phyloP scores from a whole-genome alignment of 176 grass and related monocot genomes.

The Bothriochloa decipiens region DNA sequence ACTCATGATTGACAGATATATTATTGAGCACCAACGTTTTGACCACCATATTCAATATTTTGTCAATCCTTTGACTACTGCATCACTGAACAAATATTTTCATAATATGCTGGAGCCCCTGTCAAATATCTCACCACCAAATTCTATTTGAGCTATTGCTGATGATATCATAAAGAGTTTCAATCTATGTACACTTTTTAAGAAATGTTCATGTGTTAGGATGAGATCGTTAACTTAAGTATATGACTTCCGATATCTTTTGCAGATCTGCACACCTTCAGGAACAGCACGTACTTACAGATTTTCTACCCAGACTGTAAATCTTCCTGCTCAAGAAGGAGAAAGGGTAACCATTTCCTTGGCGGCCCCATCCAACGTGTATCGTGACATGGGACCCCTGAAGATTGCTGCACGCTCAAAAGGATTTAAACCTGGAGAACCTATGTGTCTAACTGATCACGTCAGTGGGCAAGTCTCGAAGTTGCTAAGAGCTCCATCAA shows the following conservation, averaged over 20 bases:
- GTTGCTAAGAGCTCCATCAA: slow-evolving; percentile 74
- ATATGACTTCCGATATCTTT: slow-evolving; percentile 12
- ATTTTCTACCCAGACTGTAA: slow-evolving; percentile 73
- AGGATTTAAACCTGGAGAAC: slow-evolving; percentile 74
- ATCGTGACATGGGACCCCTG: slow-evolving; percentile 72
- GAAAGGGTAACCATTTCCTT: slow-evolving; percentile 92
- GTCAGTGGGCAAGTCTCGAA: slow-evolving; percentile 68
- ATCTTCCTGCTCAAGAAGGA: slow-evolving; percentile 92
- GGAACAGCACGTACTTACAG: slow-evolving; percentile 81
- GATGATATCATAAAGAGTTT: slow-evolving; percentile 16
- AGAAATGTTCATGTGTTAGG: neutral
- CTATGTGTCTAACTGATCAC: slow-evolving; percentile 91
- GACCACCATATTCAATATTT: neutral
- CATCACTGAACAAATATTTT: slow-evolving; percentile 2
- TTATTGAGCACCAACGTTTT: neutral
- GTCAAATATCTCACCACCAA: slow-evolving; percentile 15
- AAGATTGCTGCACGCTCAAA: slow-evolving; percentile 62
- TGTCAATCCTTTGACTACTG: neutral
- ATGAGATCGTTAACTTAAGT: neutral
- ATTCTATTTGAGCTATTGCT: slow-evolving; percentile 8
- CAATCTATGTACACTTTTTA: neutral
- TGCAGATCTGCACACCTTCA: slow-evolving; percentile 77
- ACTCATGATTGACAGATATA: neutral
- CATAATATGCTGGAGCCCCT: neutral
- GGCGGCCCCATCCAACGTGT: slow-evolving; percentile 70